These are phyloP conservation scores for Scheffersomyces cryptocercus DNA, from an alignment of 1,139 yeast species.

Conservation along the genomic window DNA sequence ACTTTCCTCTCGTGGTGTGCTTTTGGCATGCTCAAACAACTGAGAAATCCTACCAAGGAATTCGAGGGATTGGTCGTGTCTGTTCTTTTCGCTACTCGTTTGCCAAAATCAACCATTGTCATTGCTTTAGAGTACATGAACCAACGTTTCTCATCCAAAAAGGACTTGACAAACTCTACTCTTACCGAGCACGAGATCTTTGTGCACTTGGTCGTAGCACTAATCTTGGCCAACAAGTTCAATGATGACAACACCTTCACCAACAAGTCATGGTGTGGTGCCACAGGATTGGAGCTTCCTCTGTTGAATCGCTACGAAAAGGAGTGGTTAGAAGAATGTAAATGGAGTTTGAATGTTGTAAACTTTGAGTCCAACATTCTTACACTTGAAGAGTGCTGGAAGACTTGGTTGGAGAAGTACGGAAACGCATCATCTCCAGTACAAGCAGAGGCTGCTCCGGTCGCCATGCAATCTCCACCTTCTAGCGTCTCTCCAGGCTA, in stretches of 20 bases:
- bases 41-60: conserved; percentile 50
- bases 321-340: conserved; percentile 62
- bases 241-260: conserved; percentile 97
- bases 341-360: conserved; percentile 52
- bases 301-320: conserved; percentile 69
- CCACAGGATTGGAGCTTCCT: conserved; percentile 72
- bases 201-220: conserved; percentile 64
- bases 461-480: conserved; percentile 9
- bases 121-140: conserved; percentile 76
- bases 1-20: conserved; percentile 70
- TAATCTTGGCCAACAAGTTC: conserved; percentile 87
- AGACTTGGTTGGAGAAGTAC: conserved; percentile 45
- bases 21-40: conserved; percentile 57
- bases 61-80: conserved; percentile 64
- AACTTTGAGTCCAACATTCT: conserved; percentile 40
- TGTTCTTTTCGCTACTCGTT: conserved; percentile 84
- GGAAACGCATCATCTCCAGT: conserved; percentile 7
- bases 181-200: conserved; percentile 51
- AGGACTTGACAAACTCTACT: conserved; percentile 21
- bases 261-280: conserved; percentile 93
- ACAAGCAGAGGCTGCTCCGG: conserved; percentile 4
- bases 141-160: conserved; percentile 38
- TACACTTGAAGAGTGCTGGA: conserved; percentile 51
- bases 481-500: conserved; percentile 10
- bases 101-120: conserved; percentile 79